phyloP scores from a whole-genome alignment of 2,329 filamentous ascomycete genomes.

The Penicillium sp. region DNA sequence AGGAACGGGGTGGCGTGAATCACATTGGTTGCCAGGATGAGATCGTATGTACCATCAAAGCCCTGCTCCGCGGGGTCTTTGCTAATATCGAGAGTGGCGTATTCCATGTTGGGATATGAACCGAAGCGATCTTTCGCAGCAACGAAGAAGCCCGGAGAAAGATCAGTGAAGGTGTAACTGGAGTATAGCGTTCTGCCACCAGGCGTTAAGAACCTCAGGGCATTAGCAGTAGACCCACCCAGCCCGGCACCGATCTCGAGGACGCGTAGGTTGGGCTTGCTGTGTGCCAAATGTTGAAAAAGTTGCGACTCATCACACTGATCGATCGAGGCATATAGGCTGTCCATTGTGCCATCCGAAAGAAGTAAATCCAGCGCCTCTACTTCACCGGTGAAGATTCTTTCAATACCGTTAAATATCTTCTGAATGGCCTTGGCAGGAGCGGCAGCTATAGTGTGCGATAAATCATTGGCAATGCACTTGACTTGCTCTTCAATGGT shows the following conservation, averaged over 20 bases:
- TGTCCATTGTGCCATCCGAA: constrained; percentile 13
- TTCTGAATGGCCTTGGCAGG: constrained; percentile 4
- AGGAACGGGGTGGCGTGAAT: constrained; percentile 25
- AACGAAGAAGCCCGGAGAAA: constrained; percentile 31
- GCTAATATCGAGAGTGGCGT: constrained; percentile 32
- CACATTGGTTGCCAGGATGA: constrained; percentile 37
- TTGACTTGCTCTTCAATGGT: neutral
- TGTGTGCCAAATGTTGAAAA: constrained; percentile 18
- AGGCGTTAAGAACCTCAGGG: constrained; percentile 12
- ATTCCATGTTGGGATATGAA: constrained; percentile 26
- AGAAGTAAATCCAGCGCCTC: constrained; percentile 20
- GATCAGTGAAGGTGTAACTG: constrained; percentile 32
- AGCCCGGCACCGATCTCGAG: constrained; percentile 16
- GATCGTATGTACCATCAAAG: constrained; percentile 31
- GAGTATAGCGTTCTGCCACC: constrained; percentile 15
- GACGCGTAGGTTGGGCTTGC: constrained; percentile 23
- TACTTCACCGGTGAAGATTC: constrained; percentile 13
- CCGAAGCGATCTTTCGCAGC: constrained; percentile 25
- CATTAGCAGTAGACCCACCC: constrained; percentile 25
- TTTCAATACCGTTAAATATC: constrained; percentile 4
- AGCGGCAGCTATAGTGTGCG: neutral
- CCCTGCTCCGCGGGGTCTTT: constrained; percentile 31
- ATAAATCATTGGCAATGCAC: neutral
- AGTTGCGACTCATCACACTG: constrained; percentile 11
- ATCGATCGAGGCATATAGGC: constrained; percentile 10